These are phyloP conservation scores for Pyricularia sp. DNA, from an alignment of 2,329 filamentous ascomycete species.

Conservation along the genomic window DNA sequence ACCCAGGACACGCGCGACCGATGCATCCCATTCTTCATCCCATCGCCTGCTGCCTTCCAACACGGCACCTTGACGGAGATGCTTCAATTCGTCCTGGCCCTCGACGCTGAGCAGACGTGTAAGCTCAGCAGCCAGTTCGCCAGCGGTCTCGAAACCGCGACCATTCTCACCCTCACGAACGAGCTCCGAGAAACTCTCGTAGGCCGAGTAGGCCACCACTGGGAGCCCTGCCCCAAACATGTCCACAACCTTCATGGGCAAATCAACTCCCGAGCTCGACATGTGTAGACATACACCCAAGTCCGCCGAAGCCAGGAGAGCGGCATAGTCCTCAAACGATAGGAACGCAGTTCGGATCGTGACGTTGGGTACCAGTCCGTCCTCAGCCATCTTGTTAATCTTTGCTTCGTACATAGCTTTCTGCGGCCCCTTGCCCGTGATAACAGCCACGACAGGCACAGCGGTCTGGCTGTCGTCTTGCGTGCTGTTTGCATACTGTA, in stretches of 20 bases:
- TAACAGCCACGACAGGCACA: constrained; percentile 70
- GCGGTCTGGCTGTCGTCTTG: constrained; percentile 22
- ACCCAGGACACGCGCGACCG: constrained; percentile 61
- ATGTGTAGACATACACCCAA: constrained; percentile 85
- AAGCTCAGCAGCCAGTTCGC: constrained; percentile 52
- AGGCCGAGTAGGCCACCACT: constrained; percentile 73
- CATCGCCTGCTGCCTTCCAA: constrained; percentile 66
- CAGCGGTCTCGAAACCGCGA: constrained; percentile 62
- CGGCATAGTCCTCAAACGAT: constrained; percentile 70
- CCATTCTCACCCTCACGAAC: constrained; percentile 81
- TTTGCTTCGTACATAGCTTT: constrained; percentile 59
- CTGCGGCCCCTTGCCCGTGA: constrained; percentile 87
- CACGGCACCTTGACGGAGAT: constrained; percentile 55
- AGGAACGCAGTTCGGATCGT: constrained; percentile 75
- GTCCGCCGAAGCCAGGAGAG: constrained; percentile 71
- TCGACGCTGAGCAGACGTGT: constrained; percentile 45
- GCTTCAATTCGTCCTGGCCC: constrained; percentile 39
- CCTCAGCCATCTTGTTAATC: constrained; percentile 47
- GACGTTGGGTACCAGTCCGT: constrained; percentile 54
- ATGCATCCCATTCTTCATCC: constrained; percentile 85
- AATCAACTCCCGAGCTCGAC: constrained; percentile 84
- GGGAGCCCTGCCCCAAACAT: constrained; percentile 95
- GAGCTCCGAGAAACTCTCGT: constrained; percentile 83
- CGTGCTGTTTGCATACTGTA: constrained; percentile 48
- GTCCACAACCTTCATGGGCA: constrained; percentile 98